These are phyloP conservation scores for Gonapodya sp. DNA, from an alignment of 192 early-diverging fungal species.

Conservation along the genomic window DNA sequence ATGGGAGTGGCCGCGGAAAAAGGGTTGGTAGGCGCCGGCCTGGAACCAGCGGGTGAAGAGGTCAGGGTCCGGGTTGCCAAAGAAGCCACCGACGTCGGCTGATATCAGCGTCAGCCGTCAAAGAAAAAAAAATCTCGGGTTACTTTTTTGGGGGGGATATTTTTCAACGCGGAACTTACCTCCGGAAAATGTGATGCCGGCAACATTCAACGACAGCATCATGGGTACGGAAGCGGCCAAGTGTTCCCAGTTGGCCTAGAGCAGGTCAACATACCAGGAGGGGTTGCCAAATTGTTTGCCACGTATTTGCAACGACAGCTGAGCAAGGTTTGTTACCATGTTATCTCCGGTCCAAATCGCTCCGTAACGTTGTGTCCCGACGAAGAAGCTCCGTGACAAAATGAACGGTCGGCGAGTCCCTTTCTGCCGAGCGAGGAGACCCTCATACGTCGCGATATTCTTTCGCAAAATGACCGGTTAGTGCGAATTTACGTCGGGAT, in stretches of 20 bases:
- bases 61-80: constrained; percentile 83
- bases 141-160: no score
- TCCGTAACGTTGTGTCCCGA: constrained; percentile 88
- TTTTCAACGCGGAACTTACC: constrained; percentile 27
- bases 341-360: constrained; percentile 99
- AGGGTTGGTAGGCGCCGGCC: constrained; percentile 86
- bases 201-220: constrained; percentile 75
- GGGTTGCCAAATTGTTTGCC: neutral
- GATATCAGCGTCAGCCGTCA: neutral
- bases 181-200: constrained; percentile 84
- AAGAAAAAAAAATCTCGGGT: neutral
- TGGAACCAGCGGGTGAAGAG: constrained; percentile 98
- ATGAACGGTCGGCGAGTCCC: constrained; percentile 75
- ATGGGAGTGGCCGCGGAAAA: constrained; percentile 96
- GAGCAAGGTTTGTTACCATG: no score
- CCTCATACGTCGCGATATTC: constrained; percentile 63
- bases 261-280: neutral
- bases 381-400: constrained; percentile 92
- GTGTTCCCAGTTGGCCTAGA: constrained; percentile 71
- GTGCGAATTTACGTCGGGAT: no score
- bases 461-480: constrained; percentile 10
- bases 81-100: constrained; percentile 97
- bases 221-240: constrained; percentile 74
- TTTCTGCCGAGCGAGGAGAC: constrained; percentile 42
- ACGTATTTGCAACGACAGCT: neutral